Conservation (phyloP, 352 stramenopile genomes). For the Pilasporangium apinafurcum region DNA sequence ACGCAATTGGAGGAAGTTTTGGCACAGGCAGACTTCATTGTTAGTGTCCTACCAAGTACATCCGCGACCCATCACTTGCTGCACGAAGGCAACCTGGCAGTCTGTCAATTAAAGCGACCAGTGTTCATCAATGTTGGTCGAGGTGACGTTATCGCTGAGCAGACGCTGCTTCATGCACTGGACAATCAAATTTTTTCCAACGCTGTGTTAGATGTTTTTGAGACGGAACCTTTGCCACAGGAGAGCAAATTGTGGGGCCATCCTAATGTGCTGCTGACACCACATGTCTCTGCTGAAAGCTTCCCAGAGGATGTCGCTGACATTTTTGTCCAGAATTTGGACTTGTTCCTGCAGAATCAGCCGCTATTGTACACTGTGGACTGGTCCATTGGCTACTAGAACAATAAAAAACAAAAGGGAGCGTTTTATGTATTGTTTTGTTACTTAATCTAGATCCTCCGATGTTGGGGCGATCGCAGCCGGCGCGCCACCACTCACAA, state of each 20-base stretch:
- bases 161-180: constrained; percentile 49
- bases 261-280: constrained; percentile 60
- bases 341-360: constrained; percentile 29
- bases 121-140: constrained; percentile 87
- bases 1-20: constrained; percentile 45
- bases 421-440: no score
- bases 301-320: constrained; percentile 68
- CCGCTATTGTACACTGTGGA: constrained; percentile 40
- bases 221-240: constrained; percentile 41
- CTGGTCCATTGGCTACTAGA: constrained; percentile 50
- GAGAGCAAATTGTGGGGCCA: constrained; percentile 61
- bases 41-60: constrained; percentile 83
- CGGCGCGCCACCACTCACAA: constrained; percentile 15
- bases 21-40: constrained; percentile 58
- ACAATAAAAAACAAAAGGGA: no score
- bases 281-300: constrained; percentile 76
- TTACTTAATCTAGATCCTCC: constrained; percentile 86
- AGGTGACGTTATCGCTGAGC: constrained; percentile 67
- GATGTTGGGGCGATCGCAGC: constrained; percentile 29
- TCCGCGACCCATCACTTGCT: constrained; percentile 59
- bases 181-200: constrained; percentile 49
- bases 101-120: constrained; percentile 47
- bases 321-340: constrained; percentile 64
- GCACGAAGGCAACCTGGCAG: constrained; percentile 26
- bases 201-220: constrained; percentile 59